phyloP scores from a whole-genome alignment of 148 eudicot genomes.

The Persicaria maculosa region DNA sequence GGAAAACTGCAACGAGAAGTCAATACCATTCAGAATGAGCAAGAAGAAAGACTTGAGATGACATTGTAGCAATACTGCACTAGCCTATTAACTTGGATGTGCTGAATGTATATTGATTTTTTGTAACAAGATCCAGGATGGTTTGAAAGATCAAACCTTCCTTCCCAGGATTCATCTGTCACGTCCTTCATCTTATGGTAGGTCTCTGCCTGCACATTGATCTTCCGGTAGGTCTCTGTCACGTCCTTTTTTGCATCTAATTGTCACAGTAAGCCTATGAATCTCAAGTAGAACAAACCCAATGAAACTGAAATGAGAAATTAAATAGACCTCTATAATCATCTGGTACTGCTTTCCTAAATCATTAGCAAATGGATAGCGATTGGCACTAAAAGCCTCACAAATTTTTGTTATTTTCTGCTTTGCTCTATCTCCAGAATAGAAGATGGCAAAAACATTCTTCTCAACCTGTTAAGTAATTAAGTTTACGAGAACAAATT shows the following conservation, averaged over 20 bases:
- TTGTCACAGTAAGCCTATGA: neutral
- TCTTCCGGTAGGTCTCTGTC: too few relatives aligned
- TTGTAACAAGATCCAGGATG: too few relatives aligned
- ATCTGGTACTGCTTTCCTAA: conserved; percentile 53
- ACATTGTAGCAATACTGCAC: too few relatives aligned
- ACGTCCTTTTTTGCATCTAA: neutral
- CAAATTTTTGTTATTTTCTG: conserved; percentile 66
- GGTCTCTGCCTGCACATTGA: too few relatives aligned
- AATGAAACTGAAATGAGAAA: neutral
- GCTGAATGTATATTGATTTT: too few relatives aligned
- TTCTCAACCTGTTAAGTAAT: conserved; percentile 52
- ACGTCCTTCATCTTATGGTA: too few relatives aligned
- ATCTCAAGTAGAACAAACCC: conserved; percentile 3
- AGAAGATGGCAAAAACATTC: conserved; percentile 71
- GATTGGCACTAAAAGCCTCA: conserved; percentile 81
- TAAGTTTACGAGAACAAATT: neutral
- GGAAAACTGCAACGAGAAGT: too few relatives aligned
- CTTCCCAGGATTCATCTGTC: too few relatives aligned
- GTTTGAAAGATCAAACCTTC: too few relatives aligned
- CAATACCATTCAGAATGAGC: too few relatives aligned
- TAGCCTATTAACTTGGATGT: too few relatives aligned
- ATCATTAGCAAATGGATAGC: conserved; percentile 71
- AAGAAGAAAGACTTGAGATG: too few relatives aligned
- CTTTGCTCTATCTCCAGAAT: conserved; percentile 75
- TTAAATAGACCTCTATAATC: conserved; percentile 45